Evolutionary conservation across 1,284 basidiomycete genomes (phyloP).

Genomic region (Rugosomyces carneus): DNA sequence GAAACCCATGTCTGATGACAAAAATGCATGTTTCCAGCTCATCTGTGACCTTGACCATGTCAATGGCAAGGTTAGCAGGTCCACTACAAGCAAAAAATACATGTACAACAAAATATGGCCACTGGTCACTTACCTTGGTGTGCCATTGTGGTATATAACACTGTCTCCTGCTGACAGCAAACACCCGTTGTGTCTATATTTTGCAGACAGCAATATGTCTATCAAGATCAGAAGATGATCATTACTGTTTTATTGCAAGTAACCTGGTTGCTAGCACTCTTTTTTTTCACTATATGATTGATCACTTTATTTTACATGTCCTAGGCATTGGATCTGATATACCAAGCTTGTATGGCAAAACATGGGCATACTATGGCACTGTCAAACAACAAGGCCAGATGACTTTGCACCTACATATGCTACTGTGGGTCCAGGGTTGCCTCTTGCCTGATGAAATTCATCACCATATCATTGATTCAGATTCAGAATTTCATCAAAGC

Average conservation of each 20-base stretch:
- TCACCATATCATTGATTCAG: too few species aligned
- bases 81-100: slow-evolving; percentile 27
- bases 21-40: slow-evolving; percentile 30
- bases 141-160: slow-evolving; percentile 33
- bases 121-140: slow-evolving; percentile 22
- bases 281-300: slow-evolving; percentile 26
- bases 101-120: slow-evolving; percentile 35
- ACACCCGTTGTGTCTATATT: slow-evolving; percentile 27
- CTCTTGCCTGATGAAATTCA: too few species aligned
- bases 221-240: too few species aligned
- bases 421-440: slow-evolving; percentile 23
- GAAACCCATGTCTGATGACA: slow-evolving; percentile 23
- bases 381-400: slow-evolving; percentile 32
- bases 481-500: too few species aligned
- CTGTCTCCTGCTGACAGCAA: slow-evolving; percentile 27
- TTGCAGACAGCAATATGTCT: slow-evolving; percentile 9
- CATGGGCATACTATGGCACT: slow-evolving; percentile 29
- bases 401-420: slow-evolving; percentile 28
- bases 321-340: slow-evolving; percentile 18
- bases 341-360: slow-evolving; percentile 20
- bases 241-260: too few species aligned
- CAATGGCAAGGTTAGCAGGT: slow-evolving; percentile 27
- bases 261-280: background rate
- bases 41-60: slow-evolving; percentile 31
- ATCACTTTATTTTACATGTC: slow-evolving; percentile 27